A percentile compares a stretch with the other conserved stretches of the same genome.
Evolutionary conservation across 306 rosid species (phyloP).

Genomic region (barrel medic (Medicago truncatula)): DNA sequence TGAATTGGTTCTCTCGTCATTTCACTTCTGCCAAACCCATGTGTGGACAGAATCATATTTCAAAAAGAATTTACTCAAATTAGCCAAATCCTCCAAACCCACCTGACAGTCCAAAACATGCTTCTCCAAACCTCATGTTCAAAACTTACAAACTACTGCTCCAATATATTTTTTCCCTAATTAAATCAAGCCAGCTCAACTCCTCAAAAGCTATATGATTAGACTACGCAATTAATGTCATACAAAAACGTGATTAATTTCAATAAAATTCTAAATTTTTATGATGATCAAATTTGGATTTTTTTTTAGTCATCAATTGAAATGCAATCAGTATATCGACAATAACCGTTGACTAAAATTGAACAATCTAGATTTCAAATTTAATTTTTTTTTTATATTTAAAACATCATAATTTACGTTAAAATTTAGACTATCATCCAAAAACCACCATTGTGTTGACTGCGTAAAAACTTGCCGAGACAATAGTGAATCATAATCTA

Average conservation of each 20-base stretch:
- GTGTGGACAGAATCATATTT: constrained; percentile 25
- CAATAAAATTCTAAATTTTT: neutral
- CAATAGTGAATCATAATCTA: neutral
- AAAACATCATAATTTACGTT: too few species aligned
- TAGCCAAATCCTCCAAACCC: neutral
- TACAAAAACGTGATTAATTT: constrained; percentile 17
- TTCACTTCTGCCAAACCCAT: constrained; percentile 36
- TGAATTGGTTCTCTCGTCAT: neutral
- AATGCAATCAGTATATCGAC: neutral
- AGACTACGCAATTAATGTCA: constrained; percentile 26
- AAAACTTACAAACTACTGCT: constrained; percentile 42
- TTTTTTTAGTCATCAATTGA: neutral
- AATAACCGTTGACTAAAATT: too few species aligned
- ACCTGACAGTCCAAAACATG: constrained; percentile 48
- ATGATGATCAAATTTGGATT: neutral
- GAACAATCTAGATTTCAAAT: neutral
- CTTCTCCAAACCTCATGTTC: constrained; percentile 22
- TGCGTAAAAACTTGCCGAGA: too few species aligned
- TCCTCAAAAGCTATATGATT: constrained; percentile 30
- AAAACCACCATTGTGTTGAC: too few species aligned
- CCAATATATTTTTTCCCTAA: constrained; percentile 6
- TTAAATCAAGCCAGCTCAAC: constrained; percentile 36
- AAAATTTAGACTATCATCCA: too few species aligned
- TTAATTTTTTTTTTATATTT: too few species aligned
- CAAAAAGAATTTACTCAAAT: constrained; percentile 10